Percentiles rank a stretch among this genome's conserved stretches.
phyloP scores from a whole-genome alignment of 2,329 filamentous ascomycete species.

The Sarocladium oryzae region DNA sequence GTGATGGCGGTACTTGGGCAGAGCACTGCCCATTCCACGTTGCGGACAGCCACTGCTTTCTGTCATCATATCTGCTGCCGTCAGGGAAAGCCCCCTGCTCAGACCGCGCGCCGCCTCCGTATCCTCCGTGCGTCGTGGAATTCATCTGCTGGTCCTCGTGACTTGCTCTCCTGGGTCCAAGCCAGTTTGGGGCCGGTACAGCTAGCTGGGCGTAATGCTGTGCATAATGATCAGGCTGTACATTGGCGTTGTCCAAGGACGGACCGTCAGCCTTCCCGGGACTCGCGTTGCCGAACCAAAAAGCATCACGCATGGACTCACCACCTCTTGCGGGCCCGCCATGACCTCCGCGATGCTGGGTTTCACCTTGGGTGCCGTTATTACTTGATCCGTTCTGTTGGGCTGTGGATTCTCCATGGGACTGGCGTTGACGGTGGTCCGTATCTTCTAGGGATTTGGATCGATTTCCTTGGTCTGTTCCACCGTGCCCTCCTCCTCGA shows the following conservation, averaged over 20 bases:
- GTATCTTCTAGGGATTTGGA: neutral
- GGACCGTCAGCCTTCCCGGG: slow-evolving; percentile 6
- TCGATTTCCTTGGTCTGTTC: neutral
- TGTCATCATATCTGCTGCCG: neutral
- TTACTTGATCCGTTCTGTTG: slow-evolving; percentile 2
- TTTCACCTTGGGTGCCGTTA: neutral
- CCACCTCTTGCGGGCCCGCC: slow-evolving; percentile 7
- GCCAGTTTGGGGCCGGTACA: neutral
- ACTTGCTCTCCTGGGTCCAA: neutral
- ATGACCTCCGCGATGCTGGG: slow-evolving; percentile 8
- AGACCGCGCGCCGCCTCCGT: neutral
- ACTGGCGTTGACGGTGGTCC: neutral
- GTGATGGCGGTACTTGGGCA: no score
- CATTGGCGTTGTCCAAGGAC: neutral
- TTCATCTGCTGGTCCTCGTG: neutral
- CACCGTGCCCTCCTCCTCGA: neutral
- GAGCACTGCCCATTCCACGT: neutral
- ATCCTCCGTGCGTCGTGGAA: no score
- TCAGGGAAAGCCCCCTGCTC: neutral
- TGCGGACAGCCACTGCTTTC: neutral
- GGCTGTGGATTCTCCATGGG: neutral
- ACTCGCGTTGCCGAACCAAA: slow-evolving; percentile 2
- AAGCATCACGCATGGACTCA: slow-evolving; percentile 5
- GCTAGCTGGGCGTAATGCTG: neutral
- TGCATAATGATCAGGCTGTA: neutral